Conservation (phyloP, 805 yeast species). For the Candida suzukii region DNA sequence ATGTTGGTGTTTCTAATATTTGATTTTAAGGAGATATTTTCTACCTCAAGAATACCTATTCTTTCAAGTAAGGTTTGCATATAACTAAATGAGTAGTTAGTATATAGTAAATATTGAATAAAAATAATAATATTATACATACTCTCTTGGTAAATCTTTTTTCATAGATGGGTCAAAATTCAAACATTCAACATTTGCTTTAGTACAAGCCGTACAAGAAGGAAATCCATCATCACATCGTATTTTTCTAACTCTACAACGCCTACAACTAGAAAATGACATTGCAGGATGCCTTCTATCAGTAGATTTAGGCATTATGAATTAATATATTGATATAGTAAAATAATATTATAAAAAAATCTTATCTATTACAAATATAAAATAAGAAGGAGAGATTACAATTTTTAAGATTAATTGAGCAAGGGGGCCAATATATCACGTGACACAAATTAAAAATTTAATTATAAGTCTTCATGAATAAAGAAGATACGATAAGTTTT, state of each 20-base stretch:
- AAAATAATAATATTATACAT: background rate
- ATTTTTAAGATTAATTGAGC: too few relatives aligned
- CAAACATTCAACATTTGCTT: background rate
- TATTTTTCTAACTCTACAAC: background rate
- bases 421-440: too few relatives aligned
- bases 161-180: background rate
- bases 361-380: too few relatives aligned
- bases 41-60: background rate
- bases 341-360: too few relatives aligned
- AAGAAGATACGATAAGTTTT: too few relatives aligned
- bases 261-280: background rate
- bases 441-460: too few relatives aligned
- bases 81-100: background rate
- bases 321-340: too few relatives aligned
- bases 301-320: background rate
- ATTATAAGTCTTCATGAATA: too few relatives aligned
- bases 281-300: background rate
- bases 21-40: background rate
- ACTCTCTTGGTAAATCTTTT: background rate
- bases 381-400: too few relatives aligned
- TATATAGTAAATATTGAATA: background rate
- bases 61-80: background rate
- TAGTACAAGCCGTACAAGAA: background rate
- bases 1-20: too few relatives aligned
- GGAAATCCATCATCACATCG: background rate